phyloP scores from a whole-genome alignment of 2,329 filamentous ascomycete species.

The Zymoseptoria ardabiliae region DNA sequence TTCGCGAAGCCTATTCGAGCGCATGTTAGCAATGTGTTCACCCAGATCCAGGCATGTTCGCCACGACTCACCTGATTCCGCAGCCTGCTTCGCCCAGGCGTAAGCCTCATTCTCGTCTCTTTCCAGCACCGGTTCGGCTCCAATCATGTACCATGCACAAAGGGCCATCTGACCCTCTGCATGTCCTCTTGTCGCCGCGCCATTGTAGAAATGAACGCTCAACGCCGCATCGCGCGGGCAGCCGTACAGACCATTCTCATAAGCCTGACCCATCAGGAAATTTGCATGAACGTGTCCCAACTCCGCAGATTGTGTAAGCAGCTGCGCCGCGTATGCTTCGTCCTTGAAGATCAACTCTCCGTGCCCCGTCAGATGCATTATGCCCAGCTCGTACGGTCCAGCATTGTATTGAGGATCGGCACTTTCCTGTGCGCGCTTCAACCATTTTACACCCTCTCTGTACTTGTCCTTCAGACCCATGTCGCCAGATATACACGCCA shows the following conservation, averaged over 20 bases:
- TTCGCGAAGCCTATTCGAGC: conserved; percentile 46
- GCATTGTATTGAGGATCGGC: conserved; percentile 88
- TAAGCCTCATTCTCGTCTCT: conserved; percentile 96
- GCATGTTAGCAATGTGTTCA: conserved; percentile 6
- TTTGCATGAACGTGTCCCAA: conserved; percentile 81
- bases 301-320: conserved; percentile 91
- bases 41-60: background rate
- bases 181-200: conserved; percentile 77
- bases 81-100: conserved; percentile 86
- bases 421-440: conserved; percentile 85
- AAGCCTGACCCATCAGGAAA: conserved; percentile 87
- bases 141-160: conserved; percentile 97
- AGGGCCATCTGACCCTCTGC: conserved; percentile 93
- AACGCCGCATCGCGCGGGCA: conserved; percentile 88
- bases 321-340: conserved; percentile 79
- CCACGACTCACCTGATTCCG: conserved; percentile 66
- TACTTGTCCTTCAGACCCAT: conserved; percentile 73
- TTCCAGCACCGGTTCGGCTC: conserved; percentile 82
- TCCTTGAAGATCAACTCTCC: conserved; percentile 93
- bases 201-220: conserved; percentile 96
- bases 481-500: conserved; percentile 82
- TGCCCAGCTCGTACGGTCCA: conserved; percentile 82
- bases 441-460: conserved; percentile 88
- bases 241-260: conserved; percentile 81
- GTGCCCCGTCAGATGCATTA: conserved; percentile 86